Conservation (phyloP, 495 filamentous ascomycete genomes). For the Lichina pygmaea region DNA sequence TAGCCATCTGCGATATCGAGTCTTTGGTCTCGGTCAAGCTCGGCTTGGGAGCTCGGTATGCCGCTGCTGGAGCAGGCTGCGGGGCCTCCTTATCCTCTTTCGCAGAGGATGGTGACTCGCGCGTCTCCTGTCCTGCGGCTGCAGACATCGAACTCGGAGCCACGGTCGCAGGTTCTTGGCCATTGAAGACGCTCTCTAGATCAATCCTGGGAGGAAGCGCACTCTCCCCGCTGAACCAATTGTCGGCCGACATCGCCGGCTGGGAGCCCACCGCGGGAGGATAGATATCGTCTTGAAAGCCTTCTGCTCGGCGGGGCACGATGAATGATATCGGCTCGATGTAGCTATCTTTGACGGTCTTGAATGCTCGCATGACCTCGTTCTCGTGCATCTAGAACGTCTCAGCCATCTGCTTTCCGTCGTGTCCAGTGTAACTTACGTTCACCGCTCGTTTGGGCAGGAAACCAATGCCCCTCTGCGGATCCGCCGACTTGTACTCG, state of each 20-base stretch:
- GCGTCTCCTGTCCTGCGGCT: conserved; percentile 18
- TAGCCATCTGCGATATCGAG: conserved; percentile 60
- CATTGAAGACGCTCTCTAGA: conserved; percentile 74
- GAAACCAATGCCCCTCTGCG: conserved; percentile 85
- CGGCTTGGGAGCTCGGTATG: conserved; percentile 22
- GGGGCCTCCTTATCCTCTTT: conserved; percentile 21
- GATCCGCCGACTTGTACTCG: conserved; percentile 85
- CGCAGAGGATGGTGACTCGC: conserved; percentile 20
- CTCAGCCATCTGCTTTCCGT: conserved; percentile 5
- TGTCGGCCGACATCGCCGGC: conserved; percentile 47
- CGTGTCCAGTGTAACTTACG: conserved; percentile 15
- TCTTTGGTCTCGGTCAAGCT: conserved; percentile 59
- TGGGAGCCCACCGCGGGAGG: conserved; percentile 54
- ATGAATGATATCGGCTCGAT: conserved; percentile 96
- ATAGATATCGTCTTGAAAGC: conserved; percentile 93
- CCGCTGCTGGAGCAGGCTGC: conserved; percentile 15
- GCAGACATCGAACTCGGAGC: conserved; percentile 27
- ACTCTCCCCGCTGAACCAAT: conserved; percentile 72
- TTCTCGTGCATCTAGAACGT: conserved; percentile 53
- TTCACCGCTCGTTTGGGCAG: conserved; percentile 87
- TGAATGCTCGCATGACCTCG: conserved; percentile 84
- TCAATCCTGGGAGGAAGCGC: conserved; percentile 73
- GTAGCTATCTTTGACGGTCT: conserved; percentile 81
- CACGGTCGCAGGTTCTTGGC: conserved; percentile 47
- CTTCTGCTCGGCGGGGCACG: conserved; percentile 81